A percentile compares a stretch with the other conserved stretches of the same genome.
Evolutionary conservation across 441 rosid genomes (phyloP).

Genomic region (Rhodomyrtus psidioides): DNA sequence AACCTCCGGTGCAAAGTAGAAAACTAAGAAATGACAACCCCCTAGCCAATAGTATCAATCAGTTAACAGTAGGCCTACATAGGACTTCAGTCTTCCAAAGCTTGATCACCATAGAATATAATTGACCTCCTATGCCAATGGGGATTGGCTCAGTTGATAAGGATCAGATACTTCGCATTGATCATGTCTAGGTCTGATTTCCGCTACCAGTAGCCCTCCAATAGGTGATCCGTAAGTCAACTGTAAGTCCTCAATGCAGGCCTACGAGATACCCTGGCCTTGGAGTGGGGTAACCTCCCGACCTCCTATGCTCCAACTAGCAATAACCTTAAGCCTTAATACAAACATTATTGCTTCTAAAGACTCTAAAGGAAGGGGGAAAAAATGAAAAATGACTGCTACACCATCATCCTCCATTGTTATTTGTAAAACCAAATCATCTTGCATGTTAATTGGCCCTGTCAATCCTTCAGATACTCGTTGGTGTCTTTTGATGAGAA

Average conservation of each 20-base stretch:
- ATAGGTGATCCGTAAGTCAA: neutral
- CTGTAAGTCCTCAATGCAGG: neutral
- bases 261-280: neutral
- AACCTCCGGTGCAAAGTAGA: too few species aligned
- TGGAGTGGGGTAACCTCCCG: neutral
- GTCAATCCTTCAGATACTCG: neutral
- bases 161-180: neutral
- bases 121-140: too few species aligned
- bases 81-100: neutral
- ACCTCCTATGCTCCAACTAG: neutral
- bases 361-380: neutral
- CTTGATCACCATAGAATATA: neutral
- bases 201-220: neutral
- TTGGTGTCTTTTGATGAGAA: neutral
- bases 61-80: too few species aligned
- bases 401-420: neutral
- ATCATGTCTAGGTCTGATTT: too few species aligned
- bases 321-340: neutral
- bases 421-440: neutral
- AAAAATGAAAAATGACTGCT: neutral
- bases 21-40: neutral
- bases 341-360: neutral
- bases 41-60: neutral
- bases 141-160: neutral
- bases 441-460: neutral